Evolutionary conservation across 192 early-diverging fungal species (phyloP), one percentile per base, ranked within the genome.

Genomic region (Rhizophagus clarus): DNA sequence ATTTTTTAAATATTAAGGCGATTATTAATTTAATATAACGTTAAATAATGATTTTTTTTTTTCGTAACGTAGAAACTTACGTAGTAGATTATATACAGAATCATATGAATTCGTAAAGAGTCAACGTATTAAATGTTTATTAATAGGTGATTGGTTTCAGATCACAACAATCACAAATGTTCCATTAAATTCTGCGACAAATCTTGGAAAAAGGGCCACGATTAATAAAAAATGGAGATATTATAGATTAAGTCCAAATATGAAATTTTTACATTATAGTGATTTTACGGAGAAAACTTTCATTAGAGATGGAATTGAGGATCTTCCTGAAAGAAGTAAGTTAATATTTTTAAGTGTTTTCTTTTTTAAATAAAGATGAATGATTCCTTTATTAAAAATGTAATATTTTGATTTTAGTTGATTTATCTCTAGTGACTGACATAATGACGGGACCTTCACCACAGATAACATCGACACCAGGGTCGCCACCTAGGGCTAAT

Each of bases 71-170:
- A 93, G 93, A 26, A 88, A 91, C 72, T 80, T 94, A 6, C 89
- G 93, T 20, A 85, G 88, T 34, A 81, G 84, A n/a, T 56, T 91
- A 40, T 90, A 93, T 76, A 91, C 91, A 70, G 84, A 90, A 76
- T 91, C 88, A 42, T 93, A 92, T 71, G 90, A 93, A 76, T 89
- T 91, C 45, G 85, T 94, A 28, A 94, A 93, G 79, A 82, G 89
- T 51, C 93, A 94, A 76, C 80, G 93, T 12, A 90, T 94, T 20
- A 82, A 81, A 11, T 92, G 92, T 78, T 68, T 94, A 22, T 61
- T 90, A 31, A 37, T 73, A 40, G 93, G 93, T 26, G 91, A 89
- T 12, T 94, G 91, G 91, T 94, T 94, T 75, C 93, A 89, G 17
- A 74, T 88, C 14, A 37, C 69, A 3, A 61, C 42, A 3, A 29